A percentile compares a stretch with the other conserved stretches of the same genome.
Evolutionary conservation across 331 rosid genomes (phyloP).

Genomic region (Dryas integrifolia): DNA sequence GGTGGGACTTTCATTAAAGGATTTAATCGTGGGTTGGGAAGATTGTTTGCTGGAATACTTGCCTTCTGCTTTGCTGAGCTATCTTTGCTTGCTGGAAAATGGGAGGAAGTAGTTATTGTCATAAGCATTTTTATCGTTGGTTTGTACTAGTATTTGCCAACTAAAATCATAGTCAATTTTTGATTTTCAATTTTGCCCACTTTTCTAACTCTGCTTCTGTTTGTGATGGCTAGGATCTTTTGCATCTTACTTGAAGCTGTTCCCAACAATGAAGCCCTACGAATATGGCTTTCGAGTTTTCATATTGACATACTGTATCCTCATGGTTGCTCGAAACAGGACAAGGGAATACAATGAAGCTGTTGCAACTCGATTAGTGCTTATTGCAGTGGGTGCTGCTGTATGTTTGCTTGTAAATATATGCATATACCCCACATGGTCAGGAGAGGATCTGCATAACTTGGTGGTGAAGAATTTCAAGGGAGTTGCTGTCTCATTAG

Average conservation of each 20-base stretch:
- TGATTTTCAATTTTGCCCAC: background rate
- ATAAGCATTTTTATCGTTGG: constrained; percentile 27
- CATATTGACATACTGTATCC: constrained; percentile 32
- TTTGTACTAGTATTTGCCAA: background rate
- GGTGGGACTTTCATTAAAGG: constrained; percentile 37
- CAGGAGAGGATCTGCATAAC: constrained; percentile 35
- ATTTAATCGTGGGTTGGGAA: constrained; percentile 31
- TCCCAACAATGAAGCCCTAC: constrained; percentile 35
- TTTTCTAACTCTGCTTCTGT: background rate
- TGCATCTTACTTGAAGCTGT: constrained; percentile 32
- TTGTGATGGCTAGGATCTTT: constrained; percentile 18
- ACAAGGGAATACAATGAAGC: constrained; percentile 30
- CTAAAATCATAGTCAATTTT: background rate
- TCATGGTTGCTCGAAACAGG: constrained; percentile 34
- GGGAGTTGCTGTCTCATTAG: constrained; percentile 30
- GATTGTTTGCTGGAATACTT: constrained; percentile 32
- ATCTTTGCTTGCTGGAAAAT: constrained; percentile 19
- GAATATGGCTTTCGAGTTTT: constrained; percentile 38
- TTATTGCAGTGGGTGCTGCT: constrained; percentile 28
- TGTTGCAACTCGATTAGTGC: constrained; percentile 29
- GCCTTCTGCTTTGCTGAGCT: constrained; percentile 29
- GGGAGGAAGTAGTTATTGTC: constrained; percentile 31
- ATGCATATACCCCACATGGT: constrained; percentile 36
- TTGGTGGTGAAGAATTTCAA: constrained; percentile 28
- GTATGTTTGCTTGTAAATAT: constrained; percentile 31